These are phyloP conservation scores for Tephrocybe sp. DNA, from an alignment of 768 basidiomycete species.

Conservation along the genomic window DNA sequence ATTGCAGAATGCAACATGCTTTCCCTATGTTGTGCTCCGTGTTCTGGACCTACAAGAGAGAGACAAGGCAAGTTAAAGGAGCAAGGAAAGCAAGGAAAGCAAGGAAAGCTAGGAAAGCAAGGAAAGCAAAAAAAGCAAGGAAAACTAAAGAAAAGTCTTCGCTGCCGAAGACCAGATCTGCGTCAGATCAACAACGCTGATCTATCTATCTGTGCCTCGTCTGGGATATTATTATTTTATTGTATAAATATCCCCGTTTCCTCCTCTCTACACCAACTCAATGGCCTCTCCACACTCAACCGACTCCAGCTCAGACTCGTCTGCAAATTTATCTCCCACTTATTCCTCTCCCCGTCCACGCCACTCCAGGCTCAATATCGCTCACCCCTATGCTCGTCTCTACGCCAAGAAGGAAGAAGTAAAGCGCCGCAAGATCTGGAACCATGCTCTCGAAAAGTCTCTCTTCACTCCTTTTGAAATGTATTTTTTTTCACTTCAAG, in stretches of 20 bases:
- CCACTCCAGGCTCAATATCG: slow-evolving; percentile 29
- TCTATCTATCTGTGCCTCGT: too few species aligned
- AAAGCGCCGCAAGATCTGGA: slow-evolving; percentile 77
- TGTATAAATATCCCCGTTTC: too few species aligned
- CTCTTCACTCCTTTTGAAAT: slow-evolving; percentile 69
- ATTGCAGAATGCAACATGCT: too few species aligned
- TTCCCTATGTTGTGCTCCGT: too few species aligned
- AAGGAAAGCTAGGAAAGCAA: too few species aligned
- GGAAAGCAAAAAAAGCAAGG: too few species aligned
- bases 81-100: too few species aligned
- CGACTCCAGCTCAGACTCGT: slow-evolving; percentile 8
- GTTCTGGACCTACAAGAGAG: too few species aligned
- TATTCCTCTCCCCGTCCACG: slow-evolving; percentile 7
- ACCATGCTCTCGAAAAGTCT: slow-evolving; percentile 72
- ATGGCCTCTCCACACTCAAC: slow-evolving; percentile 9
- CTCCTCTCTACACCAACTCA: not conserved
- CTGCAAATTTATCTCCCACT: slow-evolving; percentile 11
- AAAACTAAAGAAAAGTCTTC: slow-evolving; percentile 2
- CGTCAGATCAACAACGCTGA: not conserved
- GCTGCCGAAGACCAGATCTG: slow-evolving; percentile 17
- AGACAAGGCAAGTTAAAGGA: too few species aligned
- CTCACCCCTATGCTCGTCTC: slow-evolving; percentile 71
- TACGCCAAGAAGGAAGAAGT: slow-evolving; percentile 62
- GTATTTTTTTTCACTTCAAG: slow-evolving; percentile 33
- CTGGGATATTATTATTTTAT: too few species aligned